phyloP scores from a whole-genome alignment of 495 filamentous ascomycete genomes.

The Gamarada debralockiae region DNA sequence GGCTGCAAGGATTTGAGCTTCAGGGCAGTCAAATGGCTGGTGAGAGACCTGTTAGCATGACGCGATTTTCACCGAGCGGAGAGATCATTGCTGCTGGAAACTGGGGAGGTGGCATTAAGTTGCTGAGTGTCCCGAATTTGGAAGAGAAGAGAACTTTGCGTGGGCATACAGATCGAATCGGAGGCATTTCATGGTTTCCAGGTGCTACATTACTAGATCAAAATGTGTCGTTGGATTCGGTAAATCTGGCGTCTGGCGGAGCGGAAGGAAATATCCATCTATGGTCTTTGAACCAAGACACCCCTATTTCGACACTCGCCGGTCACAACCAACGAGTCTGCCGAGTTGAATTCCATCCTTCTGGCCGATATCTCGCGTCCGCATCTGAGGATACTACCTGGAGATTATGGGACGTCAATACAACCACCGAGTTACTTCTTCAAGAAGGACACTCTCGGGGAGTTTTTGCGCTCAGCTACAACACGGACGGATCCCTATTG shows the following conservation, averaged over 20 bases:
- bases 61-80: conserved; percentile 84
- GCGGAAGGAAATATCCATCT: conserved; percentile 87
- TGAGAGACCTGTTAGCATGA: conserved; percentile 84
- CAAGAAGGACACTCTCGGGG: conserved; percentile 95
- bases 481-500: conserved; percentile 83
- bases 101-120: conserved; percentile 82
- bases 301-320: conserved; percentile 75
- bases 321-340: conserved; percentile 88
- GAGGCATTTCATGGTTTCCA: conserved; percentile 88
- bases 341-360: conserved; percentile 91
- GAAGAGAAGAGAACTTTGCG: conserved; percentile 68
- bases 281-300: conserved; percentile 83
- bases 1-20: conserved; percentile 76
- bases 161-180: conserved; percentile 82
- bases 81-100: conserved; percentile 83
- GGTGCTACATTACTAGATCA: conserved; percentile 68
- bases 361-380: conserved; percentile 83
- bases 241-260: conserved; percentile 88
- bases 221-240: conserved; percentile 63
- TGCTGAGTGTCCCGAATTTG: conserved; percentile 79
- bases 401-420: conserved; percentile 93
- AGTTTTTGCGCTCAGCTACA: conserved; percentile 85
- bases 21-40: conserved; percentile 90
- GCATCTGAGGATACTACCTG: conserved; percentile 96
- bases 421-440: conserved; percentile 73